These are phyloP conservation scores for Colletotrichum sojae DNA, from an alignment of 2,329 filamentous ascomycete genomes.

Conservation along the genomic window DNA sequence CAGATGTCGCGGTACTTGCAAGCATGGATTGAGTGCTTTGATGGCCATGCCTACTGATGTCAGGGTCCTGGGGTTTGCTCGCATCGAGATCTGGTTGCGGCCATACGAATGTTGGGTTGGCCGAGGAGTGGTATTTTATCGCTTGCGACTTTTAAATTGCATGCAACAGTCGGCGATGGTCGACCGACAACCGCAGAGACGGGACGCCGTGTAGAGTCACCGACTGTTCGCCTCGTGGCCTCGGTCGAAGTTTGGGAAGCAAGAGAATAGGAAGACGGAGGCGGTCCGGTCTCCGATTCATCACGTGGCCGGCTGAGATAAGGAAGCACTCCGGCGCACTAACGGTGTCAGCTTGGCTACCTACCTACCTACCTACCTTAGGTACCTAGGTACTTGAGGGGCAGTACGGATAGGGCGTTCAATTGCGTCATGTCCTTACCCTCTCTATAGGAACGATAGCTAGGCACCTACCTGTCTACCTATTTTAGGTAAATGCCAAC, in stretches of 20 bases:
- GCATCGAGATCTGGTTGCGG: conserved; percentile 37
- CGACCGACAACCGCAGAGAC: not conserved
- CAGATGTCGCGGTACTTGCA: conserved; percentile 34
- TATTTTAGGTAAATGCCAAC: too few species aligned
- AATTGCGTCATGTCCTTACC: conserved; percentile 27
- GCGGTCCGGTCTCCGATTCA: not conserved
- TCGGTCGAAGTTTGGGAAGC: conserved; percentile 1
- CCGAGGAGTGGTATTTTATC: conserved; percentile 1
- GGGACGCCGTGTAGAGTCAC: too few species aligned
- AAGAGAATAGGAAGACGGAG: not conserved
- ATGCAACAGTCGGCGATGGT: not conserved
- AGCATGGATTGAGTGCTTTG: conserved; percentile 27
- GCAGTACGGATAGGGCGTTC: conserved; percentile 12
- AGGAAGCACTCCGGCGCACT: too few species aligned
- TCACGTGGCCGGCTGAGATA: conserved; percentile 24
- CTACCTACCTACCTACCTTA: not conserved
- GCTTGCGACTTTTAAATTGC: not conserved
- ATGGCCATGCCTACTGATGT: conserved; percentile 35
- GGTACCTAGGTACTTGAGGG: not conserved
- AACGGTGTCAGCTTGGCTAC: too few species aligned
- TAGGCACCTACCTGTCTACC: too few species aligned
- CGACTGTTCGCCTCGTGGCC: not conserved
- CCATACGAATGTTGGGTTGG: conserved; percentile 9
- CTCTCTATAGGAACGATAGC: too few species aligned
- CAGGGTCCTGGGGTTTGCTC: conserved; percentile 39